Percentiles rank a stretch among this genome's conserved stretches.
Evolutionary conservation across 176 grass and related monocot genomes (phyloP).

Genomic region (Musa schizocarpa): DNA sequence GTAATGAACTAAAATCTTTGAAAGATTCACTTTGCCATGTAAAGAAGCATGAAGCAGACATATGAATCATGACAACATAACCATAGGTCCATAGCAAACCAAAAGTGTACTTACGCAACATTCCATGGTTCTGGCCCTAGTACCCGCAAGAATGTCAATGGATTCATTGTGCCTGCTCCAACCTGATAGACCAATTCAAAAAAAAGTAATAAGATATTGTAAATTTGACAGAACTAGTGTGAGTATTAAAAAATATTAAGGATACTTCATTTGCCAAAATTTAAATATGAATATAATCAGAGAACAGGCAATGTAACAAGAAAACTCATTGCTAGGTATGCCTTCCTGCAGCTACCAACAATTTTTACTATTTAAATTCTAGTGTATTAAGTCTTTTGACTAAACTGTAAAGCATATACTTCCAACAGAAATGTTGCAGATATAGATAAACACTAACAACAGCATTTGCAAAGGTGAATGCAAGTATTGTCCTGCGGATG

Average conservation of each 20-base stretch:
- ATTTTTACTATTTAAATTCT: too few relatives aligned
- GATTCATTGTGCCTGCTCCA: slow-evolving; percentile 95
- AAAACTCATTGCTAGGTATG: too few relatives aligned
- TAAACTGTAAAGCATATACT: background rate
- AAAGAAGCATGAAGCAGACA: background rate
- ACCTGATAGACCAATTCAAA: slow-evolving; percentile 37
- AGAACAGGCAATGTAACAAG: background rate
- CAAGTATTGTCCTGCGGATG: background rate
- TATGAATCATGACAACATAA: background rate
- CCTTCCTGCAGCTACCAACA: too few relatives aligned
- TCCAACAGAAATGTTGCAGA: background rate
- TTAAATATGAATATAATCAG: background rate
- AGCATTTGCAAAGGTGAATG: background rate
- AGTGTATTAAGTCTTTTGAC: too few relatives aligned
- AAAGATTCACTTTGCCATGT: background rate
- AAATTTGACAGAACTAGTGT: background rate
- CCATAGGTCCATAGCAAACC: background rate
- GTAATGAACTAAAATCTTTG: too few relatives aligned
- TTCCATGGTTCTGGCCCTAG: slow-evolving; percentile 94
- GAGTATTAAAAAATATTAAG: background rate
- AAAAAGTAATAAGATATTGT: background rate
- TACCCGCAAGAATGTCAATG: slow-evolving; percentile 81
- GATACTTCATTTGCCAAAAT: background rate
- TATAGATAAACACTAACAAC: background rate
- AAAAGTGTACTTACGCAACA: slow-evolving; percentile 58